Conservation (phyloP, 192 early-diverging fungal genomes). For the Podila verticillata region DNA sequence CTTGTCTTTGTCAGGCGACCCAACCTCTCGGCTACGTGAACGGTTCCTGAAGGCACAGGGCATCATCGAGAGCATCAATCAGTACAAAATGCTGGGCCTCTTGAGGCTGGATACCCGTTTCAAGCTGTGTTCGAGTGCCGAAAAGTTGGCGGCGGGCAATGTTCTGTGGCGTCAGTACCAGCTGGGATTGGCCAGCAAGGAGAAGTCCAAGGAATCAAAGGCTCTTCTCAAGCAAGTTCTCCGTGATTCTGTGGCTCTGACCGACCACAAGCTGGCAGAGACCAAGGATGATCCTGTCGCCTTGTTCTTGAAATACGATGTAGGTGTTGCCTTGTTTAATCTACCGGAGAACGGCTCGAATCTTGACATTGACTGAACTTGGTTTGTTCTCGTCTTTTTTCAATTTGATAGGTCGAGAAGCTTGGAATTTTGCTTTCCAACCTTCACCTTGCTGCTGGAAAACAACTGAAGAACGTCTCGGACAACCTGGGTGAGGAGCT, state of each 20-base stretch:
- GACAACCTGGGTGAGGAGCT: conserved; percentile 14
- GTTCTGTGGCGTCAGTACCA: conserved; percentile 46
- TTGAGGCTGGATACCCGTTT: conserved; percentile 44
- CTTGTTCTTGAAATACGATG: conserved; percentile 40
- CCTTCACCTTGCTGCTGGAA: conserved; percentile 5
- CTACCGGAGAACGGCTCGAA: not conserved
- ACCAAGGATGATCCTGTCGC: conserved; percentile 23
- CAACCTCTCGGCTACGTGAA: conserved; percentile 22
- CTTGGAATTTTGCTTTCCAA: conserved; percentile 17
- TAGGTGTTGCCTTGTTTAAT: not conserved
- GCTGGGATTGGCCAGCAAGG: conserved; percentile 8
- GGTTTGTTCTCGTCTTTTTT: too few species aligned
- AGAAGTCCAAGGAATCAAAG: conserved; percentile 2
- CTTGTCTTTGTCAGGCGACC: conserved; percentile 17
- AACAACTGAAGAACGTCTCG: conserved; percentile 5
- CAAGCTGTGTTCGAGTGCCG: conserved; percentile 48
- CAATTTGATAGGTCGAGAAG: conserved; percentile 13
- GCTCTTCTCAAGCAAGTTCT: conserved; percentile 22
- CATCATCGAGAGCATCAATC: conserved; percentile 40
- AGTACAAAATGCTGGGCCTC: conserved; percentile 23
- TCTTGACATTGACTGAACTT: not conserved
- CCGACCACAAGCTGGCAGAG: conserved; percentile 7
- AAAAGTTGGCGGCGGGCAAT: conserved; percentile 42
- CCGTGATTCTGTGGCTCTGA: conserved; percentile 20
- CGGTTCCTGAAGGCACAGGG: conserved; percentile 24